Base-by-base conservation (phyloP, 208 protist species). In the Leishmania martiniquensis region DNA sequence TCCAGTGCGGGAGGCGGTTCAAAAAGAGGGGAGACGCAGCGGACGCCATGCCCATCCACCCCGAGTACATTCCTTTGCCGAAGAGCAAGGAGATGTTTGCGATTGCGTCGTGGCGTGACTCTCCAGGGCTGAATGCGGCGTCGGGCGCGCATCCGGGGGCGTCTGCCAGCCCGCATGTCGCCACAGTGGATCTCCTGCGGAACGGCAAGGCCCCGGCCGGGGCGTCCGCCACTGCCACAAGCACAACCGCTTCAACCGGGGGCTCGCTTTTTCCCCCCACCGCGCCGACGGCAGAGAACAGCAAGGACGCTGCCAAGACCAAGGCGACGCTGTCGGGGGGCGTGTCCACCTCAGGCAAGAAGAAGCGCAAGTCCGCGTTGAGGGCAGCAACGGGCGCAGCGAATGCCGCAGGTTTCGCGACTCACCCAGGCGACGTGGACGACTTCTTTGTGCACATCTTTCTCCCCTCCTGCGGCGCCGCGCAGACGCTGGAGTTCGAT, bases 51-150 rank as follows among this genome's bases (percentile, higher is more conserved):
- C 84, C 90, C 12, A 63, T 82, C 54, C 66, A 85, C 20, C 92
- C 92, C 20, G 86, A 96, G 59, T 96, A 91, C 81, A 96, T 96
- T 76, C 89, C 92, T 15, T 81, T 96, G 54, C 78, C 84, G 17
- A 93, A 93, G 79, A 77, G 84, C 60, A 93, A 93, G 84, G 88
- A 93, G 70, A 89, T 93, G 83, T 92, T 93, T 42, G 90, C 86
- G 51, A 80, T 94, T 67, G 80, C 78, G 49, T 93, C 86, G 20
- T 94, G 92, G 90, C 90, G 92, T 13, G 90, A 92, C 78, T 90
- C 87, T 13, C 88, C 89, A 17, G 76, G 55, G n/a, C 32, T 79
- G 45, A 83, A 78, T 66, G 37, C 75, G 60, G 47, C 62, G 70
- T 25, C 72, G 0, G 42, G 44, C 10, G n/a, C 73, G 17, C 79